phyloP scores from a whole-genome alignment of 257 asterid species.

The Ophiorrhiza pumila region DNA sequence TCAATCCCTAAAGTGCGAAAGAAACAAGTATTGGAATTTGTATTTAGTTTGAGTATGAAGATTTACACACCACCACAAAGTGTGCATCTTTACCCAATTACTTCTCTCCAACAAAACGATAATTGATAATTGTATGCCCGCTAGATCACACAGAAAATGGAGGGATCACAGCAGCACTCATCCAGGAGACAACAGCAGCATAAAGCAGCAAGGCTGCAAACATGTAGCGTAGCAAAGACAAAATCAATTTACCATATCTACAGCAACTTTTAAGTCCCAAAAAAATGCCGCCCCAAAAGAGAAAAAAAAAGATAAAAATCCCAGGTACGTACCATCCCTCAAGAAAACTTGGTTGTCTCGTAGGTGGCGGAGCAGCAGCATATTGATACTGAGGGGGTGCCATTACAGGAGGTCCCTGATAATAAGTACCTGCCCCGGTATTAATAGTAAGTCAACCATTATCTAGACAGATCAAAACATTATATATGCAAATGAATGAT shows the following conservation, averaged over 20 bases:
- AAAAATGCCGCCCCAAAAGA: neutral
- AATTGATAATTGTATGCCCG: neutral
- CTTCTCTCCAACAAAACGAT: neutral
- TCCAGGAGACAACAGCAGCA: slow-evolving; percentile 76
- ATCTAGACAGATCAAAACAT: neutral
- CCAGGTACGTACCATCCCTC: slow-evolving; percentile 52
- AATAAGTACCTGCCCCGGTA: slow-evolving; percentile 47
- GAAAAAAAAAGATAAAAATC: neutral
- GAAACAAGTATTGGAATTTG: neutral
- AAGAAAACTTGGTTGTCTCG: slow-evolving; percentile 40
- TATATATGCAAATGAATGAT: neutral
- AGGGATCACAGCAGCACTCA: slow-evolving; percentile 87
- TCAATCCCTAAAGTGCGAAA: neutral
- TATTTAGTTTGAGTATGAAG: neutral
- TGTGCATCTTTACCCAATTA: too few relatives aligned
- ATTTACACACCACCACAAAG: neutral
- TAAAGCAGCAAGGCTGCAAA: slow-evolving; percentile 60
- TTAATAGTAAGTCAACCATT: neutral
- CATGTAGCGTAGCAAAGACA: neutral
- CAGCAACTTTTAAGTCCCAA: neutral
- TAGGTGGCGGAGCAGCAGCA: slow-evolving; percentile 57
- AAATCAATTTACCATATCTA: neutral
- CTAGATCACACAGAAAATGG: slow-evolving; percentile 36
- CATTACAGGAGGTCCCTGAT: slow-evolving; percentile 79
- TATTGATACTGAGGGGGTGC: slow-evolving; percentile 60